Conservation (phyloP, 371 early-diverging fungal species). For the Apophysomyces trapeziformis region DNA sequence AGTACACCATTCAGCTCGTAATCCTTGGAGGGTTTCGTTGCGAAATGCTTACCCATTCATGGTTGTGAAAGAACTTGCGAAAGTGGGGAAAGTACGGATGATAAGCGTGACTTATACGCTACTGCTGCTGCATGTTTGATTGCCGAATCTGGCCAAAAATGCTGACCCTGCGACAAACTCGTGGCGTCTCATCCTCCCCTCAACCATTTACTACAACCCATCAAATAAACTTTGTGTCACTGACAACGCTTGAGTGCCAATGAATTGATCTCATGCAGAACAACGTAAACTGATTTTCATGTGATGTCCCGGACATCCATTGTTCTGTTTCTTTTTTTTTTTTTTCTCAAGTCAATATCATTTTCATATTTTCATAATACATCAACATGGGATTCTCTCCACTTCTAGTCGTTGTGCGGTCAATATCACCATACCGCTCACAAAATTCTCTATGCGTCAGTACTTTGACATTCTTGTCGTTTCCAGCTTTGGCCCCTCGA, state of each 20-base stretch:
- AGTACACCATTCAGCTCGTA: neutral
- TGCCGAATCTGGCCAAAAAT: neutral
- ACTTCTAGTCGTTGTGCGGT: constrained; percentile 74
- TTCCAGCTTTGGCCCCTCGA: constrained; percentile 47
- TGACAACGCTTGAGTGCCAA: neutral
- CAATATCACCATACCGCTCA: constrained; percentile 76
- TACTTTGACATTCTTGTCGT: constrained; percentile 59
- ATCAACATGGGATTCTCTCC: constrained; percentile 95
- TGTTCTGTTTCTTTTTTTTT: neutral
- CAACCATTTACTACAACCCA: neutral
- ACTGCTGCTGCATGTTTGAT: neutral
- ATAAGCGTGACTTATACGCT: neutral
- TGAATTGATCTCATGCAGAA: neutral
- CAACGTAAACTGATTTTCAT: neutral
- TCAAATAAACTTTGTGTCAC: neutral
- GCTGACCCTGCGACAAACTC: neutral
- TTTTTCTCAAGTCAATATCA: constrained; percentile 52
- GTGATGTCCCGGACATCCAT: neutral
- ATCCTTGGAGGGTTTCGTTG: too few relatives aligned
- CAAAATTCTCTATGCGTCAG: constrained; percentile 84
- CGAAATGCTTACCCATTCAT: constrained; percentile 3
- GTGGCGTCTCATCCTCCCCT: neutral
- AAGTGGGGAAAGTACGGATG: constrained; percentile 1
- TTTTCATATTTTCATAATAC: constrained; percentile 94
- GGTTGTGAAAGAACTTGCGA: constrained; percentile 1